These are phyloP conservation scores for Colletotrichum coccodes DNA, from an alignment of 2,329 filamentous ascomycete genomes.

Conservation along the genomic window DNA sequence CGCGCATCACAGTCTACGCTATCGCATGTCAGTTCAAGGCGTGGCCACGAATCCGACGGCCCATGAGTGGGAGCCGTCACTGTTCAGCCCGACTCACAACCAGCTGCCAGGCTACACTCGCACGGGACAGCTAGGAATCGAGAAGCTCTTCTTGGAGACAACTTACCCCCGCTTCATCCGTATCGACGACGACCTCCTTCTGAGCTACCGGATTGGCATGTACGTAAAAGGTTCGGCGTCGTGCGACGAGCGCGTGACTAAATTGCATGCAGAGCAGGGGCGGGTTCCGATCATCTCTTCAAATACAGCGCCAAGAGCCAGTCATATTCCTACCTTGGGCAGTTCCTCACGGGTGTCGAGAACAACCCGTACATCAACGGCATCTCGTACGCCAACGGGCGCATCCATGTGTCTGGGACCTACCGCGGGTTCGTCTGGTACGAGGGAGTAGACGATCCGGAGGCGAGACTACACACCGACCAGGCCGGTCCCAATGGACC, in stretches of 20 bases:
- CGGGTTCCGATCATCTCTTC: slow-evolving; percentile 28
- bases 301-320: slow-evolving; percentile 9
- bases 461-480: slow-evolving; percentile 18
- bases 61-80: slow-evolving; percentile 12
- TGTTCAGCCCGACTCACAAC: slow-evolving; percentile 29
- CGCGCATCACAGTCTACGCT: background rate
- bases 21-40: slow-evolving; percentile 22
- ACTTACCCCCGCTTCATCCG: slow-evolving; percentile 22
- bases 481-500: slow-evolving; percentile 29
- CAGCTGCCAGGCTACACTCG: slow-evolving; percentile 25
- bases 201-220: slow-evolving; percentile 31
- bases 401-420: slow-evolving; percentile 28
- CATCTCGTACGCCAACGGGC: slow-evolving; percentile 26
- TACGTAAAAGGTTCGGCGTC: background rate
- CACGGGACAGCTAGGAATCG: slow-evolving; percentile 20
- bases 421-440: slow-evolving; percentile 31
- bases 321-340: slow-evolving; percentile 26
- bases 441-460: slow-evolving; percentile 27
- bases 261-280: slow-evolving; percentile 18
- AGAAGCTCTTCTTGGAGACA: slow-evolving; percentile 29
- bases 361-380: slow-evolving; percentile 31
- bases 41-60: slow-evolving; percentile 13
- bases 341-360: slow-evolving; percentile 26
- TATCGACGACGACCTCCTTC: slow-evolving; percentile 18
- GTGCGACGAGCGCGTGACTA: background rate